Conservation (phyloP, 2,329 filamentous ascomycete species). For the Hypoxylon rubiginosum region DNA sequence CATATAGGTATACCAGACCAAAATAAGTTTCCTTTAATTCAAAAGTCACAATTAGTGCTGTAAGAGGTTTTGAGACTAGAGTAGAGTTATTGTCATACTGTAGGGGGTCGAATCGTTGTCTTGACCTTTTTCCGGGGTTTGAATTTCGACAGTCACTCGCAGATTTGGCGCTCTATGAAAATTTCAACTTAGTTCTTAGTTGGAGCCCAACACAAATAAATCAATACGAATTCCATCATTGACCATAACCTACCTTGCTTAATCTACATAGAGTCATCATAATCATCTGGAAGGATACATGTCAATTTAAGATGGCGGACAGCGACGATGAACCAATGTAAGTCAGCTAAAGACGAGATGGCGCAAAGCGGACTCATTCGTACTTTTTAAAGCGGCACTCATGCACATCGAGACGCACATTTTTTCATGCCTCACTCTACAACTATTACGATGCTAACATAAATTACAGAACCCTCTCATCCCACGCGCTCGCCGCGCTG, state of each 20-base stretch:
- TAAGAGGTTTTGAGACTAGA: slow-evolving; percentile 5
- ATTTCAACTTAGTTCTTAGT: slow-evolving; percentile 7
- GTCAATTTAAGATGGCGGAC: slow-evolving; percentile 45
- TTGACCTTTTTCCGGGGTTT: slow-evolving; percentile 11
- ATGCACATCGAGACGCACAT: not conserved
- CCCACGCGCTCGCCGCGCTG: slow-evolving; percentile 75
- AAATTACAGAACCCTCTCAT: slow-evolving; percentile 70
- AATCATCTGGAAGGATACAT: slow-evolving; percentile 1
- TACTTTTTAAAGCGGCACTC: not conserved
- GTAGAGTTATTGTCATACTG: too few species aligned
- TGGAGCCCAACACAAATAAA: slow-evolving; percentile 10
- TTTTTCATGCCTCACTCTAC: not conserved
- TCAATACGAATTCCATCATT: not conserved
- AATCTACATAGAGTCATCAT: not conserved
- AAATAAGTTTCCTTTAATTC: slow-evolving; percentile 47
- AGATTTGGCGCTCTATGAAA: slow-evolving; percentile 24
- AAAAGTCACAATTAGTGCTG: slow-evolving; percentile 30
- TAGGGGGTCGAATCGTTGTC: slow-evolving; percentile 16
- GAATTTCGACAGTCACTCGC: not conserved
- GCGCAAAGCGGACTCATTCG: not conserved
- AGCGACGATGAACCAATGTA: slow-evolving; percentile 66
- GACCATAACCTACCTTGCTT: not conserved
- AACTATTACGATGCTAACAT: not conserved
- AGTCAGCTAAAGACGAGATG: slow-evolving; percentile 39
- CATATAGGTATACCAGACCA: slow-evolving; percentile 55